Conservation (phyloP, 73 alveolate genomes). For the Paramecium octaurelia region DNA sequence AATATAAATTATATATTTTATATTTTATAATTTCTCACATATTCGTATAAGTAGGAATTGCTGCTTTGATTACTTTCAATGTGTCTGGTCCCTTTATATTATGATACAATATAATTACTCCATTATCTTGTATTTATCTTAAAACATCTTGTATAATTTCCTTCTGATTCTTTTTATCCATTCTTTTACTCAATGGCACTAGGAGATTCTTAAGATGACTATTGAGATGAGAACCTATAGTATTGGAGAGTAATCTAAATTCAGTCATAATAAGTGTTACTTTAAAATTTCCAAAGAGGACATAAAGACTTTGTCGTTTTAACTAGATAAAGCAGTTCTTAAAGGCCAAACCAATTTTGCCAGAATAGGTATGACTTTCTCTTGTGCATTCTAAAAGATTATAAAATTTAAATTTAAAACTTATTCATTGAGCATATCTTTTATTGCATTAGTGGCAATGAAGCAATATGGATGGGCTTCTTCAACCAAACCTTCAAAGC, state of each 20-base stretch:
- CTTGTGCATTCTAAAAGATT: slow-evolving; percentile 57
- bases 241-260: slow-evolving; percentile 62
- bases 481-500: slow-evolving; percentile 94
- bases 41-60: slow-evolving; percentile 53
- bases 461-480: slow-evolving; percentile 94
- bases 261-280: neutral
- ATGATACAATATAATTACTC: slow-evolving; percentile 28
- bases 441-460: slow-evolving; percentile 77
- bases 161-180: slow-evolving; percentile 60
- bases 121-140: slow-evolving; percentile 62
- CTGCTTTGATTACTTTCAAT: slow-evolving; percentile 37
- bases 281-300: slow-evolving; percentile 66
- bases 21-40: neutral
- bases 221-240: slow-evolving; percentile 72
- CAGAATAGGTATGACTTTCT: slow-evolving; percentile 71
- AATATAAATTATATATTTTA: neutral
- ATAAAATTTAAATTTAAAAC: slow-evolving; percentile 19
- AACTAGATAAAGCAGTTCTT: slow-evolving; percentile 64
- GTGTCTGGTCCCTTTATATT: slow-evolving; percentile 47
- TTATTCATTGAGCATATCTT: slow-evolving; percentile 79
- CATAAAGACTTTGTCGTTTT: slow-evolving; percentile 65
- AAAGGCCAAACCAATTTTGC: slow-evolving; percentile 75
- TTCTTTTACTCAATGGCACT: slow-evolving; percentile 72
- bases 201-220: slow-evolving; percentile 71
- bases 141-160: slow-evolving; percentile 42